Base-by-base conservation (phyloP, 441 rosid species). In the Euphorbia celastroides region DNA sequence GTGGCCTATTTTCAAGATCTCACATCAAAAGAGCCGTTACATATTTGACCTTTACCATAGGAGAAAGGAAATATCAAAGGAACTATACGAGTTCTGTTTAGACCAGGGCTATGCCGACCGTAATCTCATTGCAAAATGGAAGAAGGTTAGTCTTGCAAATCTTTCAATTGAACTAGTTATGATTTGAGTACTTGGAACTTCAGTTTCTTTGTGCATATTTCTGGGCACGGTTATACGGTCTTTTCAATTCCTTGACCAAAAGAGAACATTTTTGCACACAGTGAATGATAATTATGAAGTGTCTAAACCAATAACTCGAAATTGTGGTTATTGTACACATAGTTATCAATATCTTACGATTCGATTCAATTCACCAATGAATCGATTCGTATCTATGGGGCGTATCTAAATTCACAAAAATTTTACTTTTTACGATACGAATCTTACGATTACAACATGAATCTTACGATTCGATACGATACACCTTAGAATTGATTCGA, bases 11-110 rank as follows among this genome's bases (percentile, higher is more conserved):
- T 90, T 88, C 69, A 86, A 90, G 77, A 81, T 86, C 25, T 76
- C 92, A 27, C 94, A 88, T 72, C 93, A 86, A 72, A 88, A 86
- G 79, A 90, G 90, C 81, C 78, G 87, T 52, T 88, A 86, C 62
- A 71, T 88, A 6, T 90, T 75, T 57, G 86, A 90, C 58, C 92
- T 88, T 65, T 71, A 57, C 26, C 81, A 81, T 13, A 66, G 80
- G 27, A 82, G 86, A 76, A 81, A 80, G 28, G 90, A 87, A 66
- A 86, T 90, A 66, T 88, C 93, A 13, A 83, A 82, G 75, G 92
- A 89, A 69, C 72, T 89, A 2, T 89, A 80, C 48, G 96, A 87
- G 69, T 88, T 86, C 74, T 90, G 94, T 66, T 73, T 84, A 80
- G 94, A 88, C 16, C 92, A 88, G 66, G 88, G 85, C 31, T 84